A percentile compares a stretch with the other conserved stretches of the same genome.
Evolutionary conservation across 129 eudicot genomes (phyloP).

Genomic region (Saposhnikovia divaricata): DNA sequence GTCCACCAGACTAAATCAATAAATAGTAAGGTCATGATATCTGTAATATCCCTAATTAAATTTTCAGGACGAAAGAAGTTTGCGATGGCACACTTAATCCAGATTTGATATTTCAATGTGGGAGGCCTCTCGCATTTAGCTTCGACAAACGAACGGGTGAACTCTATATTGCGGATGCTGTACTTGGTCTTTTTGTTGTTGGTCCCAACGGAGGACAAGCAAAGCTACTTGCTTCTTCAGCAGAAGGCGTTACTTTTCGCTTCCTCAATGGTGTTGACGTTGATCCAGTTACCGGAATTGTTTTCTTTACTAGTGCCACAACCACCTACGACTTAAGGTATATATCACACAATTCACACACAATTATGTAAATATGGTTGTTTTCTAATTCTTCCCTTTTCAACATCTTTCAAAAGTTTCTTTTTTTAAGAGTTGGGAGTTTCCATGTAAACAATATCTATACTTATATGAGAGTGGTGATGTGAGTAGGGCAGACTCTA

Average conservation of each 20-base stretch:
- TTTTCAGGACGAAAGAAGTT: conserved; percentile 1
- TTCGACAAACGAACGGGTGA: background rate
- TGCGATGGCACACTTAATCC: background rate
- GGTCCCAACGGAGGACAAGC: conserved; percentile 18
- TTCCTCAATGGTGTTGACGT: conserved; percentile 19
- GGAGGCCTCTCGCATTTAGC: background rate
- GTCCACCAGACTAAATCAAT: too few species aligned
- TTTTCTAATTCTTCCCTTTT: background rate
- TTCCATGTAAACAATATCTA: too few species aligned
- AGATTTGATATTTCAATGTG: background rate
- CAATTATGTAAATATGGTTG: background rate
- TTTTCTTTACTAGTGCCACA: conserved; percentile 15
- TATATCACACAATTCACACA: background rate
- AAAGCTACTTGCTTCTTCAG: conserved; percentile 43
- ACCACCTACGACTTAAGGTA: conserved; percentile 14
- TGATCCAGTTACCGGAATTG: background rate
- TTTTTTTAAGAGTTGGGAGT: too few species aligned
- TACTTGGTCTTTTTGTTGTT: conserved; percentile 12
- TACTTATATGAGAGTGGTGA: background rate
- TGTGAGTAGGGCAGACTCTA: background rate
- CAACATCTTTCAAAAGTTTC: too few species aligned
- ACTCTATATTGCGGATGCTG: background rate
- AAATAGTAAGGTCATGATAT: too few species aligned
- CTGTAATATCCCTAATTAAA: background rate
- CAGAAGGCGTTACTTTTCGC: conserved; percentile 19